Percentiles rank a stretch among this genome's conserved stretches.
Conservation (phyloP, 2,329 filamentous ascomycete species). For the Paraphoma chrysanthemicola region DNA sequence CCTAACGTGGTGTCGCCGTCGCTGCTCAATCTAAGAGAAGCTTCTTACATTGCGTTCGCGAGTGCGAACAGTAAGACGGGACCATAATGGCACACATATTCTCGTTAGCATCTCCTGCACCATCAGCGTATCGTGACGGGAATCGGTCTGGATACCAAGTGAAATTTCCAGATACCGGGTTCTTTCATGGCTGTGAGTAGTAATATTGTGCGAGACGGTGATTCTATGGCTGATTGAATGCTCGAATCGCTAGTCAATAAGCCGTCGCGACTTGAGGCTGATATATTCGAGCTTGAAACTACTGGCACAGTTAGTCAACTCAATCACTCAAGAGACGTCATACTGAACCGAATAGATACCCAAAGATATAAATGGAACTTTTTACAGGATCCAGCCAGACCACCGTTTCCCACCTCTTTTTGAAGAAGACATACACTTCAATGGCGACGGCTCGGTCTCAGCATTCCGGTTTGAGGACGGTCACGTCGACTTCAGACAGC, state of each 20-base stretch:
- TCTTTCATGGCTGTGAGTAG: slow-evolving; percentile 44
- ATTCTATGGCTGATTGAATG: not conserved
- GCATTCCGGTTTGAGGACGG: slow-evolving; percentile 52
- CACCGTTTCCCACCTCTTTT: slow-evolving; percentile 62
- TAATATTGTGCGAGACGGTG: not conserved
- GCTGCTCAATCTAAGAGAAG: no score
- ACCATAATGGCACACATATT: slow-evolving; percentile 44
- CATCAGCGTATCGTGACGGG: slow-evolving; percentile 34
- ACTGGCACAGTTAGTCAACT: slow-evolving; percentile 35
- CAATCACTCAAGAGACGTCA: not conserved
- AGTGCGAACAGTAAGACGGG: not conserved
- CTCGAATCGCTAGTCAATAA: slow-evolving; percentile 34
- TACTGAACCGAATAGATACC: slow-evolving; percentile 36
- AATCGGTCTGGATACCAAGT: slow-evolving; percentile 32
- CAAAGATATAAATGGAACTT: slow-evolving; percentile 53
- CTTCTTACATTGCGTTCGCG: no score
- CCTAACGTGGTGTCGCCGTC: no score
- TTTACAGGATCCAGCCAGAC: slow-evolving; percentile 54
- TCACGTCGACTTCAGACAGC: slow-evolving; percentile 52
- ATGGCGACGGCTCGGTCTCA: slow-evolving; percentile 54
- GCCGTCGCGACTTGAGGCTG: slow-evolving; percentile 50
- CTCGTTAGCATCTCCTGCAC: slow-evolving; percentile 34
- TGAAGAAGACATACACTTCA: slow-evolving; percentile 62
- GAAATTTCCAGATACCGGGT: slow-evolving; percentile 40
- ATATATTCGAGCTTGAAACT: slow-evolving; percentile 50